Conservation (phyloP, 768 basidiomycete species). For the Lactarius deliciosus region DNA sequence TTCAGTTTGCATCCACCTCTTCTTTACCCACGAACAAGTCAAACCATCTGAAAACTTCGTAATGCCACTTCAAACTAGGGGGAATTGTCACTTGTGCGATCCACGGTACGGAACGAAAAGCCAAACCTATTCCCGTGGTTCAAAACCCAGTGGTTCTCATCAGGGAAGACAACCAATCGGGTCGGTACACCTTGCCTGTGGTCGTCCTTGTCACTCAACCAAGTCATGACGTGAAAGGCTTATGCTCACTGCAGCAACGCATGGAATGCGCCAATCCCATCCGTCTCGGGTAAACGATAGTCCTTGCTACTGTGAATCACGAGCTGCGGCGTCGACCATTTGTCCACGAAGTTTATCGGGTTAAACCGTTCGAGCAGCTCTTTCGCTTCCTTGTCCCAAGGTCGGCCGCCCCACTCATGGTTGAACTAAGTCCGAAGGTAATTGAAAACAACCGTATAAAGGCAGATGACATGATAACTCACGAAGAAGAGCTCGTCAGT, state of each 20-base stretch:
- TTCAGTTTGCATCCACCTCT: conserved; percentile 15
- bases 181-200: conserved; percentile 66
- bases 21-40: conserved; percentile 56
- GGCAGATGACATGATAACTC: conserved; percentile 35
- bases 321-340: conserved; percentile 85
- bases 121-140: conserved; percentile 72
- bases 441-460: not conserved
- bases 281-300: conserved; percentile 82
- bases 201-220: conserved; percentile 11
- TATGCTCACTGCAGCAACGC: conserved; percentile 73
- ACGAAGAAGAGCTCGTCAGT: conserved; percentile 94
- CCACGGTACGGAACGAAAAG: not conserved
- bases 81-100: not conserved
- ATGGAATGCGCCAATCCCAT: conserved; percentile 82
- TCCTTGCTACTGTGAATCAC: conserved; percentile 88
- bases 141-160: conserved; percentile 92
- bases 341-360: conserved; percentile 76
- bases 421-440: conserved; percentile 55
- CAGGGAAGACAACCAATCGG: conserved; percentile 79
- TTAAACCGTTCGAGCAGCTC: conserved; percentile 64
- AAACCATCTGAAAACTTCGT: conserved; percentile 93
- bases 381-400: conserved; percentile 65
- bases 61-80: conserved; percentile 85
- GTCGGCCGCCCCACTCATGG: conserved; percentile 82
- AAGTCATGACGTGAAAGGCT: conserved; percentile 1